Percentiles rank a stretch among this genome's conserved stretches.
Evolutionary conservation across 768 basidiomycete species (phyloP).

Genomic region (Termitomyces eurrhizus): DNA sequence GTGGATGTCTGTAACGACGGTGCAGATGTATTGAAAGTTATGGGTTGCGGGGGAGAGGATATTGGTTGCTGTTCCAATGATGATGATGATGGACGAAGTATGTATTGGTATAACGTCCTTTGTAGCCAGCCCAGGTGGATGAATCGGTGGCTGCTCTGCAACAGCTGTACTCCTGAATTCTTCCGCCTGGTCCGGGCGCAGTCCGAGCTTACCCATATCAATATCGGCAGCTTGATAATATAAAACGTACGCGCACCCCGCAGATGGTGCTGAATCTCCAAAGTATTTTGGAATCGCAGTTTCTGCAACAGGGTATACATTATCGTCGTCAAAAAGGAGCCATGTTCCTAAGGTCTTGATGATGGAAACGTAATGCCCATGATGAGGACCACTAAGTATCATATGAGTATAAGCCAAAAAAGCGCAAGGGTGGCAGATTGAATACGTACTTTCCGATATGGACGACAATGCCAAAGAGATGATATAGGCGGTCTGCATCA

Average conservation of each 20-base stretch:
- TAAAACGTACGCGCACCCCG: conserved; percentile 91
- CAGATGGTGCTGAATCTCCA: conserved; percentile 68
- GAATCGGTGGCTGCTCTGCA: not conserved
- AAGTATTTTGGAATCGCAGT: conserved; percentile 90
- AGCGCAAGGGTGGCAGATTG: not conserved
- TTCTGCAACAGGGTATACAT: conserved; percentile 84
- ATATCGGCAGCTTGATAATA: conserved; percentile 96
- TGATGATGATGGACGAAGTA: conserved; percentile 1
- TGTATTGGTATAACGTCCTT: conserved; percentile 11
- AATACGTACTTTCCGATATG: conserved; percentile 91
- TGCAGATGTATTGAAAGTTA: not conserved
- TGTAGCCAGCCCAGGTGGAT: conserved; percentile 11
- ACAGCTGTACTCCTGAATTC: conserved; percentile 2
- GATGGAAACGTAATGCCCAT: conserved; percentile 96
- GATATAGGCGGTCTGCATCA: conserved; percentile 89
- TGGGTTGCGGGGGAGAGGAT: not conserved
- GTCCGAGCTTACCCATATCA: conserved; percentile 66
- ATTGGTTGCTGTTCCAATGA: not conserved
- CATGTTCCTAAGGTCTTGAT: conserved; percentile 83
- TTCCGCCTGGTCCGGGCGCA: conserved; percentile 30
- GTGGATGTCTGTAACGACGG: conserved; percentile 9
- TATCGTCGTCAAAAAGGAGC: conserved; percentile 96
- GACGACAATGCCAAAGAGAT: conserved; percentile 96
- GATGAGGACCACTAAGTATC: conserved; percentile 81
- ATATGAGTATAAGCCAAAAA: conserved; percentile 5